Evolutionary conservation across 208 protist species (phyloP).

Genomic region (Trypanosoma boissoni): DNA sequence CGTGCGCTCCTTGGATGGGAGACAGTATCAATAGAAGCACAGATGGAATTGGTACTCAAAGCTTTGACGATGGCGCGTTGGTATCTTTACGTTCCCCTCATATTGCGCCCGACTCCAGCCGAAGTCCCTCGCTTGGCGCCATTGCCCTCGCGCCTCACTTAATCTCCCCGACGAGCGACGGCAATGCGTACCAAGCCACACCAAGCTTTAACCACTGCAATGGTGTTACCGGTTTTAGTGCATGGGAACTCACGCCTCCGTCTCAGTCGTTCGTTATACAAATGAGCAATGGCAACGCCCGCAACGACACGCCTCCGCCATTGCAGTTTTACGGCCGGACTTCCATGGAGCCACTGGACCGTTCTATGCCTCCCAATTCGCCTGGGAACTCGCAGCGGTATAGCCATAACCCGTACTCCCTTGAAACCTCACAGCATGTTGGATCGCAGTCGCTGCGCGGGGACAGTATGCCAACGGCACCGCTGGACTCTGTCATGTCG

Average conservation of each 20-base stretch:
- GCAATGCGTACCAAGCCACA: not conserved
- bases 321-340: not conserved
- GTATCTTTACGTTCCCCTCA: not conserved
- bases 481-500: not conserved
- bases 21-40: not conserved
- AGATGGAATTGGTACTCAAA: not conserved
- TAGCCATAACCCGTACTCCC: conserved; percentile 29
- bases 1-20: no score
- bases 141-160: not conserved
- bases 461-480: not conserved
- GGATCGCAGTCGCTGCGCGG: conserved; percentile 5
- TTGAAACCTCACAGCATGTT: conserved; percentile 17
- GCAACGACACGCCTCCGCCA: not conserved
- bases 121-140: not conserved
- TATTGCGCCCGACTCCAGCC: not conserved
- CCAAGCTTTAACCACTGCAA: not conserved
- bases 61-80: not conserved
- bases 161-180: not conserved
- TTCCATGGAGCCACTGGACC: not conserved
- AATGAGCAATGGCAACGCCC: not conserved
- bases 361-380: not conserved
- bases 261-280: not conserved
- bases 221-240: not conserved
- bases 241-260: conserved; percentile 2
- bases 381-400: conserved; percentile 9